Evolutionary conservation across 345 rosid species (phyloP), one percentile per base, ranked within the genome.

Genomic region (Cardamine occulta): DNA sequence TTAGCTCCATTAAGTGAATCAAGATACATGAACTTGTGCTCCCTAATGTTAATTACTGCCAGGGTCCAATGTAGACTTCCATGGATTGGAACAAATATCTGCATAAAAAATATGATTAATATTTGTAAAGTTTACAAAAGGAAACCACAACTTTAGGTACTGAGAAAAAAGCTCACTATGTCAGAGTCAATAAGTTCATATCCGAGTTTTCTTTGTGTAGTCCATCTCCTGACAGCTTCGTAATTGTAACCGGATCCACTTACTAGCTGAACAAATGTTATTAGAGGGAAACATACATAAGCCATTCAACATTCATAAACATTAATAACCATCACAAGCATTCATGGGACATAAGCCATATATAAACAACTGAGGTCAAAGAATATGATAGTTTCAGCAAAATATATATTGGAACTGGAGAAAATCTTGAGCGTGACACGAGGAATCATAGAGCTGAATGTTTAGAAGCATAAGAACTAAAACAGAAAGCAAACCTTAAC

Each of bases 1-100:
- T 87, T 88, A 74, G 2, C 79, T 72, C 88, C 94, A 79, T 77
- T 74, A 1, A 95, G 90, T 37, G 99, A 95, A 91, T 93, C 99
- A 55, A 93, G 92, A 88, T 88, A 93, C 63, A 88, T 84, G 83
- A 95, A 86, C 74, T 90, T 92, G 82, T 77, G 77, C 71, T 93
- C 96, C 80, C 74, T 89, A 57, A 24, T 93, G 74, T 93, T 88
- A 59, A 95, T 95, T 56, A 95, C 78, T 35, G 96, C 99, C 84
- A 95, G 81, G 75, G 94, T 86, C 99, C 99, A 95, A 62, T 92
- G 99, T 64, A 80, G 49, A 66, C 76, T 83, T 63, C 66, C 56
- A 80, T 96, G 95, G 83, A 96, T 85, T 15, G 99, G 99, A 77
- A 91, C 88, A 86, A 96, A 96, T 81, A 96, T 89, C 98, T 93